A percentile compares a stretch with the other conserved stretches of the same genome.
Conservation (phyloP, 2,329 filamentous ascomycete genomes). For the Phialophora expanda region DNA sequence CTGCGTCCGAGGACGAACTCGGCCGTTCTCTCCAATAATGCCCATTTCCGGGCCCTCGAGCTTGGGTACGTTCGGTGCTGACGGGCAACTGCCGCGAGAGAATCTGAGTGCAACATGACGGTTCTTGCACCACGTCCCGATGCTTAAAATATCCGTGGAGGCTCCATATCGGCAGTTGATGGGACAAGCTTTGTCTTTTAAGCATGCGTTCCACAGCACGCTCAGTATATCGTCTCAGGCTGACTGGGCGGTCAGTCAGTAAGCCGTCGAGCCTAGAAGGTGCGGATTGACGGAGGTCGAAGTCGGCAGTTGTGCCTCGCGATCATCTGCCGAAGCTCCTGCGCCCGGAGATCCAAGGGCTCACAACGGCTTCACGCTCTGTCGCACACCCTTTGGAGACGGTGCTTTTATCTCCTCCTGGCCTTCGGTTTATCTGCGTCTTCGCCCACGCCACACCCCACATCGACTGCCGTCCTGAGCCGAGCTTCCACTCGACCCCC, state of each 20-base stretch:
- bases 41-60: background rate
- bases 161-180: conserved; percentile 24
- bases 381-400: background rate
- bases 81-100: conserved; percentile 22
- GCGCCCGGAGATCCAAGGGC: background rate
- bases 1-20: background rate
- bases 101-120: background rate
- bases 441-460: conserved; percentile 13
- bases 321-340: conserved; percentile 25
- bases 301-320: conserved; percentile 25
- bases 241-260: background rate
- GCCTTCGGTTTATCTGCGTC: background rate
- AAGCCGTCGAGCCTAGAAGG: background rate
- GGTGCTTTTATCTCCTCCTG: background rate
- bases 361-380: background rate
- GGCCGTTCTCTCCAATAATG: background rate
- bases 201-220: background rate
- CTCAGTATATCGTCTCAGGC: background rate
- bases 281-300: conserved; percentile 3
- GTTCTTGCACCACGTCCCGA: background rate
- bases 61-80: background rate
- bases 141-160: conserved; percentile 9
- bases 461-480: conserved; percentile 16
- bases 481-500: conserved; percentile 15
- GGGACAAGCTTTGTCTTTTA: background rate